Conservation (phyloP, 1,284 basidiomycete species). For the Volvariella surrecta region DNA sequence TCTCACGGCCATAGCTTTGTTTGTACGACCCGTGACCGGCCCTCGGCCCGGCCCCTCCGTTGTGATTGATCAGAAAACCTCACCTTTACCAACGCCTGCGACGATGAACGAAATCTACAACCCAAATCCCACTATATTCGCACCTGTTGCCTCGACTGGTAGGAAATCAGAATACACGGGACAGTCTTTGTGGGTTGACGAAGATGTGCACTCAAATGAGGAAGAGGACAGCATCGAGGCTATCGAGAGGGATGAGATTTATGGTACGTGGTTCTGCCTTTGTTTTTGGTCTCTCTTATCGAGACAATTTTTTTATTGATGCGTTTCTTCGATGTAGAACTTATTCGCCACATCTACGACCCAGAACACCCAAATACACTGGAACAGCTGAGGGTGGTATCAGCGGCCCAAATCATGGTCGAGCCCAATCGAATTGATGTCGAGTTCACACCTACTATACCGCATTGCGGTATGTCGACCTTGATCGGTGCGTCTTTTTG, state of each 20-base stretch:
- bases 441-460: constrained; percentile 95
- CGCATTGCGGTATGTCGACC: constrained; percentile 97
- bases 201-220: constrained; percentile 24
- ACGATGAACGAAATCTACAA: constrained; percentile 53
- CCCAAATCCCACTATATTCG: constrained; percentile 53
- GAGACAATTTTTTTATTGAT: too few relatives aligned
- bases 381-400: constrained; percentile 95
- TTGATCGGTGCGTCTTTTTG: constrained; percentile 64
- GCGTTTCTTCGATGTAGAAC: constrained; percentile 40
- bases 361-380: constrained; percentile 98
- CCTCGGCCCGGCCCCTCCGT: too few relatives aligned
- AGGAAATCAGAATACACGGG: constrained; percentile 25
- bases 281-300: constrained; percentile 1
- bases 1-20: too few relatives aligned
- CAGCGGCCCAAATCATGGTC: constrained; percentile 79
- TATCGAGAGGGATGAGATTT: constrained; percentile 66
- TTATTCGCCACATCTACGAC: constrained; percentile 90
- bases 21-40: too few relatives aligned
- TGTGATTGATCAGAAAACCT: too few relatives aligned
- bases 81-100: constrained; percentile 2
- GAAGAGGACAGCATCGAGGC: constrained; percentile 40
- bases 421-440: constrained; percentile 69
- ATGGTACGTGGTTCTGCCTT: constrained; percentile 38
- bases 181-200: constrained; percentile 45
- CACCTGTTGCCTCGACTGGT: constrained; percentile 29